Conservation (phyloP, 768 basidiomycete genomes). For the Ramaria sp. region DNA sequence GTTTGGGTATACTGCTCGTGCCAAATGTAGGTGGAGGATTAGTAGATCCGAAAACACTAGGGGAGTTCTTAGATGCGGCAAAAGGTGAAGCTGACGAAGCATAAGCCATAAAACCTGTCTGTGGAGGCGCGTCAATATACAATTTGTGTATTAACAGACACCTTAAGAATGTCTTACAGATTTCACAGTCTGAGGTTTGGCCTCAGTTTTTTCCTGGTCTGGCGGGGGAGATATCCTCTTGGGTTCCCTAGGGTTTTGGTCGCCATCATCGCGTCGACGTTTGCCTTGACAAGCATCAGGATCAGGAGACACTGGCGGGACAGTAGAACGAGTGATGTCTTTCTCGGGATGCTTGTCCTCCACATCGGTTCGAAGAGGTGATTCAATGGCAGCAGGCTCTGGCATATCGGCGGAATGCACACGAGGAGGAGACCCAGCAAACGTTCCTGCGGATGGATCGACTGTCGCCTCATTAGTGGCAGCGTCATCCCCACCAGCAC, state of each 20-base stretch:
- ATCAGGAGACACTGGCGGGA: background rate
- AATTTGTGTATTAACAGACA: conserved; percentile 38
- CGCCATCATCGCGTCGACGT: conserved; percentile 50
- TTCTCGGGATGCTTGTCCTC: background rate
- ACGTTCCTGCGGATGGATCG: background rate
- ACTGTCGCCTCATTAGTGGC: conserved; percentile 40
- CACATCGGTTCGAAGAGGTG: conserved; percentile 16
- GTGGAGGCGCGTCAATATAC: conserved; percentile 27
- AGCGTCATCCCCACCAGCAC: background rate
- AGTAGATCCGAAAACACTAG: conserved; percentile 9
- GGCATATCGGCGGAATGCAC: conserved; percentile 37
- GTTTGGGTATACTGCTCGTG: conserved; percentile 7
- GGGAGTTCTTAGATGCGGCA: conserved; percentile 22
- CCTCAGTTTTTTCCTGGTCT: conserved; percentile 21
- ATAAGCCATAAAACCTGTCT: conserved; percentile 65
- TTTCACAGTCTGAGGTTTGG: conserved; percentile 16
- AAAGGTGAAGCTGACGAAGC: conserved; percentile 68
- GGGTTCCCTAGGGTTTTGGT: conserved; percentile 40
- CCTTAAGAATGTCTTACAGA: background rate
- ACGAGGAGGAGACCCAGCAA: conserved; percentile 19
- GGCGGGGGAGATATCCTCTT: conserved; percentile 17
- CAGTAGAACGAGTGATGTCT: background rate
- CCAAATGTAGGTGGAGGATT: conserved; percentile 9
- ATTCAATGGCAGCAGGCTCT: conserved; percentile 17
- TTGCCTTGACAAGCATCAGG: conserved; percentile 22